phyloP scores from a whole-genome alignment of 2,329 filamentous ascomycete genomes.

The Coniochaeta pulveracea region DNA sequence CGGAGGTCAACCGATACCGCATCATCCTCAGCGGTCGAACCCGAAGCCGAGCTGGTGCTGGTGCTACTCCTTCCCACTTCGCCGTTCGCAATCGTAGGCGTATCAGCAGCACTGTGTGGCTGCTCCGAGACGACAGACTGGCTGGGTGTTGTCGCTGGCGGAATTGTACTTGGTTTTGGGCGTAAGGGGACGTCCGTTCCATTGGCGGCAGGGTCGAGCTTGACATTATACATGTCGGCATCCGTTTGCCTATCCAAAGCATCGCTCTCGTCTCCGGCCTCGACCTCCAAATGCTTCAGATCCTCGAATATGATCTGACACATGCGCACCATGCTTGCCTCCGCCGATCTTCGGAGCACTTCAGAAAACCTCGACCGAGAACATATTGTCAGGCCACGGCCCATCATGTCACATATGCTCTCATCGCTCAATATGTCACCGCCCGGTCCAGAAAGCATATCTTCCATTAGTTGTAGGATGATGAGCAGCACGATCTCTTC shows the following conservation, averaged over 20 bases:
- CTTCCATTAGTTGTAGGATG: slow-evolving; percentile 95
- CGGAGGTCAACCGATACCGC: slow-evolving; percentile 50
- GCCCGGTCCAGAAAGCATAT: slow-evolving; percentile 89
- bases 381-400: slow-evolving; percentile 92
- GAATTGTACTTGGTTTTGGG: slow-evolving; percentile 7
- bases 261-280: slow-evolving; percentile 56
- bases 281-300: slow-evolving; percentile 74
- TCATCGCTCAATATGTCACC: slow-evolving; percentile 93
- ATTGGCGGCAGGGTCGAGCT: slow-evolving; percentile 71
- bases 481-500: slow-evolving; percentile 92
- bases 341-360: slow-evolving; percentile 78
- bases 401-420: slow-evolving; percentile 99
- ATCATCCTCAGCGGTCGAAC: no score
- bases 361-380: slow-evolving; percentile 88
- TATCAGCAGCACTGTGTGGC: slow-evolving; percentile 15
- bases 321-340: slow-evolving; percentile 98
- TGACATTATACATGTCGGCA: slow-evolving; percentile 62
- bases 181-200: slow-evolving; percentile 26
- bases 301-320: slow-evolving; percentile 97
- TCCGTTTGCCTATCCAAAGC: slow-evolving; percentile 55
- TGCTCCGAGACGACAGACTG: slow-evolving; percentile 31
- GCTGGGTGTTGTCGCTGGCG: slow-evolving; percentile 12
- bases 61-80: slow-evolving; percentile 14
- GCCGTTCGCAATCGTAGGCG: slow-evolving; percentile 11
- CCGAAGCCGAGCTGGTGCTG: slow-evolving; percentile 13